Evolutionary conservation across 129 eudicot genomes (phyloP).

Genomic region (Pulicaria dysenterica): DNA sequence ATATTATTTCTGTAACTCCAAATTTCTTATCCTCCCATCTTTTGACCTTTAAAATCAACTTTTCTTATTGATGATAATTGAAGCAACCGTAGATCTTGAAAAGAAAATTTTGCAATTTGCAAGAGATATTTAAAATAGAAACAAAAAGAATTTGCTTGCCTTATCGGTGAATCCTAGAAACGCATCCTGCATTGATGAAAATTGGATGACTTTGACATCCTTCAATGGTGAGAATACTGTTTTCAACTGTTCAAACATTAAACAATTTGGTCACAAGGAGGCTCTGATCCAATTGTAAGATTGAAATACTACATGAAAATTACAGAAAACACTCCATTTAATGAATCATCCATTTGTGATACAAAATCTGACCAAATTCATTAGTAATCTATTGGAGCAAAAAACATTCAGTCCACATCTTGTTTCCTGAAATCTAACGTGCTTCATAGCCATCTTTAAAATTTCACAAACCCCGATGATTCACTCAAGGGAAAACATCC

Average conservation of each 20-base stretch:
- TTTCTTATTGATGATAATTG: neutral
- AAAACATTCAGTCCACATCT: too few species aligned
- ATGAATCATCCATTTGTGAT: neutral
- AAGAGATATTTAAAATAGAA: slow-evolving; percentile 2
- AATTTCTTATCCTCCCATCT: neutral
- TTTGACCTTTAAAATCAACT: slow-evolving; percentile 2
- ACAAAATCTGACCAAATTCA: neutral
- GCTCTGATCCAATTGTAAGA: neutral
- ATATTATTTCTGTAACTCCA: neutral
- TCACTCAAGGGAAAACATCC: neutral
- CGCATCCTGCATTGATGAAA: slow-evolving; percentile 94
- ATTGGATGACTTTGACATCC: slow-evolving; percentile 87
- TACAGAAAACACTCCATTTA: neutral
- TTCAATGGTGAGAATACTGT: slow-evolving; percentile 57
- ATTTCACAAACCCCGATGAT: neutral
- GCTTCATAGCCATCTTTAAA: neutral
- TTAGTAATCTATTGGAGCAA: too few species aligned
- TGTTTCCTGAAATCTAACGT: too few species aligned
- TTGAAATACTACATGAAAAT: neutral
- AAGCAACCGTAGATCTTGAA: neutral
- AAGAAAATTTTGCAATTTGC: neutral
- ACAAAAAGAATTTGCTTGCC: slow-evolving; percentile 41
- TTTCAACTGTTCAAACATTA: slow-evolving; percentile 54
- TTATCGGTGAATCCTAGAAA: slow-evolving; percentile 77
- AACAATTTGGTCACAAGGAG: slow-evolving; percentile 19